Conservation (phyloP, 768 basidiomycete genomes). For the Mycena filopes region DNA sequence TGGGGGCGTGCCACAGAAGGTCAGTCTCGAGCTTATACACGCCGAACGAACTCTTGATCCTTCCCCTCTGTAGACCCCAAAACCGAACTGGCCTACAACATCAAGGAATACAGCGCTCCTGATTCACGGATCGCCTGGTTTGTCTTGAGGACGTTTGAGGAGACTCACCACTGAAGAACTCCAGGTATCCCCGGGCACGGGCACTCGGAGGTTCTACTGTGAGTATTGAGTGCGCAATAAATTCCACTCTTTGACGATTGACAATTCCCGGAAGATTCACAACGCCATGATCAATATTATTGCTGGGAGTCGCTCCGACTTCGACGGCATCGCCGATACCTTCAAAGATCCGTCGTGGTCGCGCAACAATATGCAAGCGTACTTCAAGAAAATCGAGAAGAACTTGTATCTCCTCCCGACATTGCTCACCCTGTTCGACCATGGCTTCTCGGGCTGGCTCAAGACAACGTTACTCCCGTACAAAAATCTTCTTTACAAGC, state of each 20-base stretch:
- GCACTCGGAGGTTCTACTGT: conserved; percentile 29
- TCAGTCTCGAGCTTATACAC: neutral
- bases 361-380: conserved; percentile 44
- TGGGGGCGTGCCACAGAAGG: conserved; percentile 27
- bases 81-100: conserved; percentile 26
- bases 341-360: conserved; percentile 45
- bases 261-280: conserved; percentile 26
- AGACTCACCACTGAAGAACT: neutral
- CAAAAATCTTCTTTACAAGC: conserved; percentile 37
- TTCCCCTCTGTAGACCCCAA: conserved; percentile 9
- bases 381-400: conserved; percentile 43
- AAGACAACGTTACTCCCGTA: conserved; percentile 40
- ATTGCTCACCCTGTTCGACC: conserved; percentile 33
- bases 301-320: conserved; percentile 22
- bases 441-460: conserved; percentile 46
- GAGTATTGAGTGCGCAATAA: neutral
- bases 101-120: conserved; percentile 26
- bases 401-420: conserved; percentile 39
- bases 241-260: neutral
- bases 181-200: conserved; percentile 29
- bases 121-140: conserved; percentile 28
- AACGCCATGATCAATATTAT: conserved; percentile 34
- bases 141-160: neutral
- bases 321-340: conserved; percentile 21
- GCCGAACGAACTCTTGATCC: neutral